Evolutionary conservation across 441 rosid species (phyloP), one percentile per base, ranked within the genome.

Genomic region (Dalechampia spathulata): DNA sequence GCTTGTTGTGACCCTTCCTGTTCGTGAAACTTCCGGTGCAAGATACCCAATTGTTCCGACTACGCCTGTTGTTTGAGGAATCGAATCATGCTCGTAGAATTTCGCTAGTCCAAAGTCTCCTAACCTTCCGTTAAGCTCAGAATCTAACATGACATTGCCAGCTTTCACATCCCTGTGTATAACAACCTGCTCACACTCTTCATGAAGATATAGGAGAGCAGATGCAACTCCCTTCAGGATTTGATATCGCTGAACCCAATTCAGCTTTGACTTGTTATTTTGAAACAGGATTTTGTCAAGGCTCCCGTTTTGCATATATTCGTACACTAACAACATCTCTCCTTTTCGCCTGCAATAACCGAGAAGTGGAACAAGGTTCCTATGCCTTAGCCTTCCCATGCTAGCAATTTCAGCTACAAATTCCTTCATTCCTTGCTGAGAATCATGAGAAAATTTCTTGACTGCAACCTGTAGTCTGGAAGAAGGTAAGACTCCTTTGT

Each of bases 21-120:
- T 80, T 38, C 70, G 52, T 1, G 76, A 42, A 5, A 85, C 68
- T 71, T 85, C 87, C 6, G 77, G 82, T 19, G 80, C 80, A 14
- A 78, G 48, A 42, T 74, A 77, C 20, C 75, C 78, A 6, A 72
- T 38, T 4, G 83, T 78, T 44, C 83, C 83, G 2, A 65, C 69
- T 27, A 72, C 47, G 19, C 28, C 49, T 15, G 74, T 68, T 27
- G 74, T 60, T 9, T 52, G 66, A 16, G 55, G 61, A 32, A 45
- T 13, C 0, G 65, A 41, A 26, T 63, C 78, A 0, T 61, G 79
- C 61, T 72, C 72, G 16, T 72, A 41, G 30, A 75, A 30, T 61
- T 51, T 70, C 0, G 83, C 74, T 0, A 78, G 66, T 14, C 79
- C 76, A 4, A 75, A 78, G 61, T 70, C 78, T 25, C 76, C 80